These are phyloP conservation scores for Epicoccum sorghinum DNA, from an alignment of 2,329 filamentous ascomycete genomes.

Conservation along the genomic window DNA sequence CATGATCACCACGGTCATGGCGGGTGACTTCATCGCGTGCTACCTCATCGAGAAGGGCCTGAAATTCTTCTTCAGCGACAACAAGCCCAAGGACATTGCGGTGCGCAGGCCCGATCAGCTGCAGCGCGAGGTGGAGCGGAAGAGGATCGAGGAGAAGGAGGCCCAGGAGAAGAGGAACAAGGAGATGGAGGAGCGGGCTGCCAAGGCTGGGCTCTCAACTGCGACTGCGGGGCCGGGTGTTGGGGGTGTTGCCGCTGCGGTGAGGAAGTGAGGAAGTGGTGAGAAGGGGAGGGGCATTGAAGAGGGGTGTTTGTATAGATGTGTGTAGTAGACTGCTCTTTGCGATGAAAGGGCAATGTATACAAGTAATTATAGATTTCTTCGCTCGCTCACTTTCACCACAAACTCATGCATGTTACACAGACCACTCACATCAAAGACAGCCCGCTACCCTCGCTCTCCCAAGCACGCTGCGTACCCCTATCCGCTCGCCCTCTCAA, in stretches of 20 bases:
- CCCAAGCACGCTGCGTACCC: no score
- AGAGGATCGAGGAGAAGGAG: conserved; percentile 60
- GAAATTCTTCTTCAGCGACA: conserved; percentile 88
- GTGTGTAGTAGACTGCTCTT: no score
- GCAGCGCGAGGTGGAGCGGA: conserved; percentile 73
- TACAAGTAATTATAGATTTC: no score
- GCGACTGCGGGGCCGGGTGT: conserved; percentile 13
- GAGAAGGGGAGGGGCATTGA: no score
- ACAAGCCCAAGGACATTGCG: conserved; percentile 91
- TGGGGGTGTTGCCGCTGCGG: not conserved
- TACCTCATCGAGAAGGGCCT: conserved; percentile 85
- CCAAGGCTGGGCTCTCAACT: conserved; percentile 14
- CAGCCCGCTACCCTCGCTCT: no score
- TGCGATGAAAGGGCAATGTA: no score
- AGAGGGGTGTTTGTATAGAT: no score
- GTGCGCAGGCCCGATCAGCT: conserved; percentile 85
- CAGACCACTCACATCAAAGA: no score
- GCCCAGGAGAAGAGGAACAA: conserved; percentile 44
- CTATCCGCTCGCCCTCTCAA: no score
- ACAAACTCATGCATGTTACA: no score
- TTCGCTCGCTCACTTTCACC: no score
- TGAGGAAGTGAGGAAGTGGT: not conserved
- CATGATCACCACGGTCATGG: conserved; percentile 83
- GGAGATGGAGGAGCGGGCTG: conserved; percentile 37
- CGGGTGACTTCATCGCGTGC: conserved; percentile 85